These are phyloP conservation scores for Cardamine chenopodiifolia DNA, from an alignment of 345 rosid species.

Conservation along the genomic window DNA sequence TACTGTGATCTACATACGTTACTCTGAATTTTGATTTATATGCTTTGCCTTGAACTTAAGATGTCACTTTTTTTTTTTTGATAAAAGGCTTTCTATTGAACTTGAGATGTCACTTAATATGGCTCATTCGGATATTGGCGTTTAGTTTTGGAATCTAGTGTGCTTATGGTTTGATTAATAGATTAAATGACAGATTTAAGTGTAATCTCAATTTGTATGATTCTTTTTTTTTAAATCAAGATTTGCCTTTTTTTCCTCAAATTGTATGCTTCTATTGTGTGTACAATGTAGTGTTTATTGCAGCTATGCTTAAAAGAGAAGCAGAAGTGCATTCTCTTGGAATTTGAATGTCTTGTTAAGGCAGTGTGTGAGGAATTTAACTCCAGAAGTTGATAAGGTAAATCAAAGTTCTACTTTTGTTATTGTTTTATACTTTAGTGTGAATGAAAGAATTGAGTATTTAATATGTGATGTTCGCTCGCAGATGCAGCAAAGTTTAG, in stretches of 20 bases:
- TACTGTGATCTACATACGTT: no score
- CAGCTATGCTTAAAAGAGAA: constrained; percentile 38
- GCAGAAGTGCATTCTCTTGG: constrained; percentile 29
- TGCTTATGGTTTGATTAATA: neutral
- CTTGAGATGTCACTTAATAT: no score
- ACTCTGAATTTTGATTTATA: no score
- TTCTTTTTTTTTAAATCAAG: neutral
- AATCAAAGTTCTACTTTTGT: neutral
- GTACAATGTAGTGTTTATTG: neutral
- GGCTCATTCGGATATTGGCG: neutral
- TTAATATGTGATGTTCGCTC: neutral
- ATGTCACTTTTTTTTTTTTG: no score
- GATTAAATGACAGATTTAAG: neutral
- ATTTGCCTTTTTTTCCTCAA: neutral
- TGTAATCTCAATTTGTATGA: neutral
- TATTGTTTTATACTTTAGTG: neutral
- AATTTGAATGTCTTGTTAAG: constrained; percentile 54
- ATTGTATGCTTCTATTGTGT: neutral
- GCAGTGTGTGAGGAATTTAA: constrained; percentile 48
- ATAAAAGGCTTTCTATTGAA: no score
- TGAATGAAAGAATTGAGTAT: neutral
- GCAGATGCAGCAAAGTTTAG: constrained; percentile 31
- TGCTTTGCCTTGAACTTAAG: no score
- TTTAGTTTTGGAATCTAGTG: neutral
- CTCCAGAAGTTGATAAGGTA: constrained; percentile 64